Evolutionary conservation across 176 grass and related monocot genomes (phyloP), one percentile per base, ranked within the genome.

Genomic region (Ensete ventricosum): DNA sequence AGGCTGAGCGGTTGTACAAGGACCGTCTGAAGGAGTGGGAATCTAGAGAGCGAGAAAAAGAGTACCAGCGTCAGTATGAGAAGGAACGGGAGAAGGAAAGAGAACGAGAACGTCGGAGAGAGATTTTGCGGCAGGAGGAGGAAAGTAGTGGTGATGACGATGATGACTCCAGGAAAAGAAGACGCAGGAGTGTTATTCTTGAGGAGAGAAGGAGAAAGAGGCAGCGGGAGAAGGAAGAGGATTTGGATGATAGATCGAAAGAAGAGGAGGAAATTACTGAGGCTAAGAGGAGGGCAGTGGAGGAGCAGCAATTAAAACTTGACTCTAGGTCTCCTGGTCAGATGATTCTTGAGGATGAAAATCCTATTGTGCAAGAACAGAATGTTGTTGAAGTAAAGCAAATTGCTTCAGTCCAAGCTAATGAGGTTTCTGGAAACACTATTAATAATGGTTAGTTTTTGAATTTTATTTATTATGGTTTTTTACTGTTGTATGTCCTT

Each of bases 81-180:
- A 99, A 85, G 81, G 91, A 95, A 3, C 77, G 83, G 13, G 96
- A 91, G 83, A 99, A 87, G 64, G 88, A 89, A 26, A 89, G 79
- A 82, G 96, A 99, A 48, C 83, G 83, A 80, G 88, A 91, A 63
- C 90, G 96, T 12, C 87, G 63, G 81, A 92, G 79, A 87, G 96
- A 99, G 67, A 84, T 99, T 67, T 50, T 82, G 64, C 94, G 83
- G 43, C 96, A 95, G 85, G 96, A 99, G 82, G 91, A 95, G 59
- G 91, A 99, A 14, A 95, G 82, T 50, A 91, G 94, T 67, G 96
- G 91, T 72, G 96, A 99, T 69, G 95, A 98, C 50, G 96, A 91
- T 71, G 93, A 97, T 73, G 93, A 94, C 79, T 85, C 48, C 0
- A 94, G 90, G 78, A 98, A 94, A 88, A 89, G 86, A 87, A 83